Conservation (phyloP, 2,329 filamentous ascomycete genomes). For the Ilyonectria robusta region DNA sequence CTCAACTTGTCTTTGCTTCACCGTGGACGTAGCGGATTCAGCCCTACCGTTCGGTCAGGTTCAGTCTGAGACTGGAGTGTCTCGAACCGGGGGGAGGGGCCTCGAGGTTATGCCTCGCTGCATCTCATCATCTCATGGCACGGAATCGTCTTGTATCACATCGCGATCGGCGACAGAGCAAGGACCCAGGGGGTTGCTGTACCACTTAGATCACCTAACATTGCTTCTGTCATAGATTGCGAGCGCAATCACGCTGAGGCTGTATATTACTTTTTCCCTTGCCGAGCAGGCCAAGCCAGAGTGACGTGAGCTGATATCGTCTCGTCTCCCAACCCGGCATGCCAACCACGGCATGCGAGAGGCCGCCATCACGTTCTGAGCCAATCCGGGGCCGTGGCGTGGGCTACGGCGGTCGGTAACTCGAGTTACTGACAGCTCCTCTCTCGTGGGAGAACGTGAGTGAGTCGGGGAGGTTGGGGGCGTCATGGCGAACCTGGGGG, state of each 20-base stretch:
- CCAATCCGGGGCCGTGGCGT: neutral
- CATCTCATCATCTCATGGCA: neutral
- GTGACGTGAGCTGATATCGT: constrained; percentile 11
- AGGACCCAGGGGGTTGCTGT: neutral
- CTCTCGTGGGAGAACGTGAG: neutral
- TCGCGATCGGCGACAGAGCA: neutral
- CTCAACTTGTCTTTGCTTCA: neutral
- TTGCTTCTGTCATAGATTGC: neutral
- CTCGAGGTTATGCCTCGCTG: neutral
- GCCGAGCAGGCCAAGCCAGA: neutral
- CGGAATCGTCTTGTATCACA: neutral
- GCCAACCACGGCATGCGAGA: neutral
- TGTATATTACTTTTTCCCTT: neutral
- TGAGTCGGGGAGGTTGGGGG: constrained; percentile 3
- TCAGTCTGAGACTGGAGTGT: neutral
- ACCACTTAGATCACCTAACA: no score
- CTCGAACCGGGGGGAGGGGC: neutral
- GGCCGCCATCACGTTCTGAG: constrained; percentile 1
- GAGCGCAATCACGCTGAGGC: neutral
- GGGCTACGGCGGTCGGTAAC: neutral
- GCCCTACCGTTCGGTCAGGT: constrained; percentile 2
- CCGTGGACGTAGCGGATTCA: neutral
- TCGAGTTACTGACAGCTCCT: neutral
- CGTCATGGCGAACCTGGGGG: neutral
- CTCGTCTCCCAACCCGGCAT: neutral